phyloP scores from a whole-genome alignment of 129 eudicot species.

The Logfia minima region DNA sequence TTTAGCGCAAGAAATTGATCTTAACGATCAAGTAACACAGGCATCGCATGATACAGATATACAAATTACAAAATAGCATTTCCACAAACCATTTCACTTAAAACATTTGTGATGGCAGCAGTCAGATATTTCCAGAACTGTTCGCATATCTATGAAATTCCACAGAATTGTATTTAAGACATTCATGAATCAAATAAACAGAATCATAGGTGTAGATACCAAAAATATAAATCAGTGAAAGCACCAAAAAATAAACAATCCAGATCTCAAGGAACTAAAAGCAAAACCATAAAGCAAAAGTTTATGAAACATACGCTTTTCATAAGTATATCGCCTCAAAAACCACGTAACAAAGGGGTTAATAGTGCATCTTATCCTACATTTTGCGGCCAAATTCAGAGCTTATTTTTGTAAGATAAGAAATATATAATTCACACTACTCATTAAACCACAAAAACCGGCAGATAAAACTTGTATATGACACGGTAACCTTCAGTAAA shows the following conservation, averaged over 20 bases:
- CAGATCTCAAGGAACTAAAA: constrained; percentile 20
- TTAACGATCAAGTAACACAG: constrained; percentile 19
- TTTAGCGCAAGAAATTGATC: constrained; percentile 12
- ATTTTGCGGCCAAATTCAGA: not conserved
- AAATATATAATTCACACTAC: not conserved
- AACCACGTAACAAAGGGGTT: not conserved
- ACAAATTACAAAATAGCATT: constrained; percentile 5
- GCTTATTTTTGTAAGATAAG: not conserved
- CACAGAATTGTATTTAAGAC: not conserved
- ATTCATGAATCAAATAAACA: constrained; percentile 6
- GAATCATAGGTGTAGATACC: not conserved
- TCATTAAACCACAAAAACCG: not conserved
- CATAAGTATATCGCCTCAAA: not conserved
- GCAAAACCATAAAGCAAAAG: not conserved
- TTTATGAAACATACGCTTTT: not conserved
- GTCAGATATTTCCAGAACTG: not conserved
- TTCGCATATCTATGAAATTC: constrained; percentile 1
- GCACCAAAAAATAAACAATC: constrained; percentile 14
- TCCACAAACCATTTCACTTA: not conserved
- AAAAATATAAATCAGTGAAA: not conserved
- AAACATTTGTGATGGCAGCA: constrained; percentile 2
- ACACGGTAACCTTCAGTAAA: not conserved
- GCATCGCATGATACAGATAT: constrained; percentile 18
- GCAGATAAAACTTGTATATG: not conserved
- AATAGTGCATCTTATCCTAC: not conserved